Conservation (phyloP, 192 early-diverging fungal genomes). For the Obelidium mucronatum region DNA sequence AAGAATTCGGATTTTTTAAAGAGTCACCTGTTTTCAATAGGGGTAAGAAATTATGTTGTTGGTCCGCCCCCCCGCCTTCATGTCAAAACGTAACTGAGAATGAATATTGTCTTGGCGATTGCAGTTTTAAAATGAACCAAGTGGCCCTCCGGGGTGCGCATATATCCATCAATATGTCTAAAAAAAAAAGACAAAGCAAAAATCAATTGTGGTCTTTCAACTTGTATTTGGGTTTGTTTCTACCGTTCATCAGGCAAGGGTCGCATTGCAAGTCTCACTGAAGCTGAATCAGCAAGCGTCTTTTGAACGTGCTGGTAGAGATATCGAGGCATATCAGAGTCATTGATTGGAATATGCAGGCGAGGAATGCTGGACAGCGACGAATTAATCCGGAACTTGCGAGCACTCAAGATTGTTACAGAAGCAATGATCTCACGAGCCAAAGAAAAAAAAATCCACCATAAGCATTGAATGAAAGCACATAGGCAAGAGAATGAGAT, state of each 20-base stretch:
- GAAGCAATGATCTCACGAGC: slow-evolving; percentile 14
- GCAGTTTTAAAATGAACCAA: slow-evolving; percentile 28
- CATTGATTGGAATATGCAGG: not conserved
- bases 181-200: no score
- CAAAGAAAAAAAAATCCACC: not conserved
- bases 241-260: slow-evolving; percentile 5
- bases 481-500: no score
- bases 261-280: not conserved
- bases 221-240: no score
- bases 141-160: not conserved
- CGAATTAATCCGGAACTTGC: slow-evolving; percentile 5
- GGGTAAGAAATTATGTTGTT: not conserved
- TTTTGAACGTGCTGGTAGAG: not conserved
- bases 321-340: slow-evolving; percentile 7
- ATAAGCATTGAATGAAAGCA: no score
- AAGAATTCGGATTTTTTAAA: not conserved
- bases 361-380: not conserved
- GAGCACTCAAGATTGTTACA: slow-evolving; percentile 13
- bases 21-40: no score
- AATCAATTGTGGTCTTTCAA: no score
- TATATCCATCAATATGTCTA: slow-evolving; percentile 26
- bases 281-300: slow-evolving; percentile 6
- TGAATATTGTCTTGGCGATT: not conserved
- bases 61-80: no score
- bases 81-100: no score